Evolutionary conservation across 768 basidiomycete genomes (phyloP).

Genomic region (Boletus bicolor): DNA sequence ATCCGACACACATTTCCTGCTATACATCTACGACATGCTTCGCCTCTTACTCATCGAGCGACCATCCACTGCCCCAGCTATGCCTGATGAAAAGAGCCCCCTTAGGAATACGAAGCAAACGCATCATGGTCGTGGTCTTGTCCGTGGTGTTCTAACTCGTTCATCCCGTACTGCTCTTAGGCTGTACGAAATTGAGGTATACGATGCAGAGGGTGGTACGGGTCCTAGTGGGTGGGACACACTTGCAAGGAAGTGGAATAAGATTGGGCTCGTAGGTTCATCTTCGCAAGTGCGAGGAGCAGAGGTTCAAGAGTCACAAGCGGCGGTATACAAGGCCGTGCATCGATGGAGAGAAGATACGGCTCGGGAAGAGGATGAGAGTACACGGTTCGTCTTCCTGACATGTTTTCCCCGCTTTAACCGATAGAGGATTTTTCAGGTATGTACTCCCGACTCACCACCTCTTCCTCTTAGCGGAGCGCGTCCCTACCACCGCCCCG

Average conservation of each 20-base stretch:
- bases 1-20: slow-evolving; percentile 93
- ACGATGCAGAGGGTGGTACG: slow-evolving; percentile 60
- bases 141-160: slow-evolving; percentile 64
- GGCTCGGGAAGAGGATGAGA: slow-evolving; percentile 85
- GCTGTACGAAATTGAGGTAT: slow-evolving; percentile 64
- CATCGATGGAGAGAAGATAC: slow-evolving; percentile 82
- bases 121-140: slow-evolving; percentile 37
- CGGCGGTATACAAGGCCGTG: slow-evolving; percentile 64
- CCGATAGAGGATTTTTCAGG: slow-evolving; percentile 32
- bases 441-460: slow-evolving; percentile 75
- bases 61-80: slow-evolving; percentile 32
- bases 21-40: slow-evolving; percentile 89
- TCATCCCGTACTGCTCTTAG: slow-evolving; percentile 77
- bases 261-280: slow-evolving; percentile 39
- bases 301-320: slow-evolving; percentile 41
- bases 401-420: not conserved
- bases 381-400: slow-evolving; percentile 54
- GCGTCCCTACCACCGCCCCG: slow-evolving; percentile 62
- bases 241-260: slow-evolving; percentile 82
- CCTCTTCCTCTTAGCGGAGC: slow-evolving; percentile 71
- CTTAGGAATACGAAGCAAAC: not conserved
- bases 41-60: slow-evolving; percentile 83
- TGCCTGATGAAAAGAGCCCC: slow-evolving; percentile 14
- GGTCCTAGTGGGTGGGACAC: slow-evolving; percentile 77
- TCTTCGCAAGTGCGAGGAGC: slow-evolving; percentile 30